Percentiles rank a stretch among this genome's conserved stretches.
These are phyloP conservation scores for Penicillium sp. DNA, from an alignment of 2,329 filamentous ascomycete species.

Conservation along the genomic window DNA sequence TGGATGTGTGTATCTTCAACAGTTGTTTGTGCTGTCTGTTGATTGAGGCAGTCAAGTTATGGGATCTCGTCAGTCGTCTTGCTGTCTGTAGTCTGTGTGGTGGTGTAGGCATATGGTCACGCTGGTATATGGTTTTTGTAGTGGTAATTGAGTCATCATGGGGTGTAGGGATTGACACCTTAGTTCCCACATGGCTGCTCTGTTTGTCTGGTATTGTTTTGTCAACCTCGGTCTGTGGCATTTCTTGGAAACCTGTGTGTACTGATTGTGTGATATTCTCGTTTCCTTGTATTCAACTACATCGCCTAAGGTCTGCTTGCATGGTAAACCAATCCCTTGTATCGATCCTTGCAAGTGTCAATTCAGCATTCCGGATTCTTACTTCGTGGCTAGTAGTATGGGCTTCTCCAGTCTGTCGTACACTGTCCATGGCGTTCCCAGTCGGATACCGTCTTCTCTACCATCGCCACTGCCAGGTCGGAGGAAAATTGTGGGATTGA, in stretches of 20 bases:
- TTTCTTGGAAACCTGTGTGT: neutral
- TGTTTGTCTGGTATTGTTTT: neutral
- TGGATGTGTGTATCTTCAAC: neutral
- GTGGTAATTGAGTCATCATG: neutral
- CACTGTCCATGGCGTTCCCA: neutral
- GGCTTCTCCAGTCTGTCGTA: neutral
- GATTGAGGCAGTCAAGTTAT: neutral
- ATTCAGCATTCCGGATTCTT: neutral
- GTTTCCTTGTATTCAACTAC: too few relatives aligned
- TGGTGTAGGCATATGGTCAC: neutral
- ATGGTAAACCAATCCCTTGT: neutral
- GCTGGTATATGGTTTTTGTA: too few relatives aligned
- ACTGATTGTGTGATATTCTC: too few relatives aligned
- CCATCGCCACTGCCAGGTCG: neutral
- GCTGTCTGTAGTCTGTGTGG: neutral
- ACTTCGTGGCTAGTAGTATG: too few relatives aligned
- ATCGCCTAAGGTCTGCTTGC: too few relatives aligned
- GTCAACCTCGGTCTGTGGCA: neutral
- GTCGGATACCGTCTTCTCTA: neutral
- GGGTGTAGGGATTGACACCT: neutral
- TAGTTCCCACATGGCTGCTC: neutral
- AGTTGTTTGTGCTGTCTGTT: neutral
- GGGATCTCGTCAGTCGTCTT: too few relatives aligned
- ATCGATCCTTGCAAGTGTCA: neutral
- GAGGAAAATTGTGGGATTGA: neutral